A percentile compares a stretch with the other conserved stretches of the same genome.
These are phyloP conservation scores for Theobroma grandiflorum DNA, from an alignment of 441 rosid species.

Conservation along the genomic window DNA sequence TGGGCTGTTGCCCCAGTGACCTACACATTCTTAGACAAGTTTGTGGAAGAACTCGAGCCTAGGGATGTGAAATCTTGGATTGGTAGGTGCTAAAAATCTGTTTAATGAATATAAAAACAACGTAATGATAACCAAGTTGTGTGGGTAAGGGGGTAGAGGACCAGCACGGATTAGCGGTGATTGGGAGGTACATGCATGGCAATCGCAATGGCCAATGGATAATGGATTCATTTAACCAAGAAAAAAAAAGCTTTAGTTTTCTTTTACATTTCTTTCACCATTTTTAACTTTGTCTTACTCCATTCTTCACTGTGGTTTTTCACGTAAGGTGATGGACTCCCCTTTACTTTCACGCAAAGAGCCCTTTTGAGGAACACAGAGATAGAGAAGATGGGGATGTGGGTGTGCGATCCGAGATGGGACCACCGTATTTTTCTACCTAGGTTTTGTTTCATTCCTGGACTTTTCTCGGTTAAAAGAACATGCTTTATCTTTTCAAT, in stretches of 20 bases:
- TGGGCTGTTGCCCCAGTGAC: slow-evolving; percentile 20
- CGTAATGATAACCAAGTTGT: slow-evolving; percentile 24
- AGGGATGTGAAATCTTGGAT: slow-evolving; percentile 40
- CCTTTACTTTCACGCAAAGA: slow-evolving; percentile 61
- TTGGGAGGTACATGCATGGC: slow-evolving; percentile 34
- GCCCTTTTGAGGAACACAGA: slow-evolving; percentile 33
- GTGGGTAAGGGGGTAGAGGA: not conserved
- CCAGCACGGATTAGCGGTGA: slow-evolving; percentile 4
- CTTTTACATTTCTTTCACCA: not conserved
- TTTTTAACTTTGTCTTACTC: not conserved
- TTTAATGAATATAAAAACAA: slow-evolving; percentile 28
- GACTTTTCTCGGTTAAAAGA: not conserved
- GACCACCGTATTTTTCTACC: slow-evolving; percentile 39
- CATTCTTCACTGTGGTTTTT: not conserved
- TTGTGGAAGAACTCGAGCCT: slow-evolving; percentile 42
- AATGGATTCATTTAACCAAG: slow-evolving; percentile 25
- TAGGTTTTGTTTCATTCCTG: not conserved
- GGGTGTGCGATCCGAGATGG: slow-evolving; percentile 49
- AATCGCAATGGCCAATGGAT: not conserved
- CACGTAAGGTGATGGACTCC: not conserved
- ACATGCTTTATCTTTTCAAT: too few species aligned
- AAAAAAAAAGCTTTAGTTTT: not conserved
- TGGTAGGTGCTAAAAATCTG: slow-evolving; percentile 4
- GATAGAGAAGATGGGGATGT: slow-evolving; percentile 30
- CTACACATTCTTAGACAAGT: slow-evolving; percentile 34